phyloP scores from a whole-genome alignment of 495 filamentous ascomycete species.

The Saxispiralis lemnorum region DNA sequence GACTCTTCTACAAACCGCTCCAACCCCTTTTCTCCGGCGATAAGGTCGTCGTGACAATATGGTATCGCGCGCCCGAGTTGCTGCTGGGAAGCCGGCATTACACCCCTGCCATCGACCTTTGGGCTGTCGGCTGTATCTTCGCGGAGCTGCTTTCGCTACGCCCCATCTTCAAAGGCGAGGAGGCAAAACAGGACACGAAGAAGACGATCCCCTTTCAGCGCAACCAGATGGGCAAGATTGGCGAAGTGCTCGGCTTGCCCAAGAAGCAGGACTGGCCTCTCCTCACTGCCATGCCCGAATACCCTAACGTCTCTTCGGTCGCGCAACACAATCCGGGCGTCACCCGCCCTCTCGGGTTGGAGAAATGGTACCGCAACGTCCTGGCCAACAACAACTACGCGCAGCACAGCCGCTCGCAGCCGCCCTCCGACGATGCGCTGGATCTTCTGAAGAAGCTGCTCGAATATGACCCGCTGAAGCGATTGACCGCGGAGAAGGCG shows the following conservation, averaged over 20 bases:
- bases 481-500: slow-evolving; percentile 69
- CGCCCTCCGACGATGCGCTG: slow-evolving; percentile 59
- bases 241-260: slow-evolving; percentile 83
- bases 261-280: slow-evolving; percentile 79
- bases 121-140: slow-evolving; percentile 97
- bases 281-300: slow-evolving; percentile 66
- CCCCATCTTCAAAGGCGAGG: slow-evolving; percentile 96
- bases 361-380: slow-evolving; percentile 47
- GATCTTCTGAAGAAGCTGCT: slow-evolving; percentile 64
- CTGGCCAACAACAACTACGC: slow-evolving; percentile 41
- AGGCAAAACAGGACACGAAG: slow-evolving; percentile 96
- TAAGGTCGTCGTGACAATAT: slow-evolving; percentile 98
- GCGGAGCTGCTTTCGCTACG: slow-evolving; percentile 79
- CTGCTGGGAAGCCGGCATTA: slow-evolving; percentile 84
- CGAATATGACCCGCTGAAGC: slow-evolving; percentile 81
- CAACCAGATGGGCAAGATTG: slow-evolving; percentile 97
- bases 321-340: slow-evolving; percentile 25
- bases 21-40: slow-evolving; percentile 83
- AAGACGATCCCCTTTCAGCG: slow-evolving; percentile 93
- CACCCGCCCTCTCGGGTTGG: slow-evolving; percentile 32
- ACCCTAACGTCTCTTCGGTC: slow-evolving; percentile 52
- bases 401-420: slow-evolving; percentile 27
- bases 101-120: slow-evolving; percentile 89
- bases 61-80: slow-evolving; percentile 93
- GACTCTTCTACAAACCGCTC: slow-evolving; percentile 83